A percentile compares a stretch with the other conserved stretches of the same genome.
Conservation (phyloP, 176 grass and related monocot genomes). For the Aegilops bicornis region DNA sequence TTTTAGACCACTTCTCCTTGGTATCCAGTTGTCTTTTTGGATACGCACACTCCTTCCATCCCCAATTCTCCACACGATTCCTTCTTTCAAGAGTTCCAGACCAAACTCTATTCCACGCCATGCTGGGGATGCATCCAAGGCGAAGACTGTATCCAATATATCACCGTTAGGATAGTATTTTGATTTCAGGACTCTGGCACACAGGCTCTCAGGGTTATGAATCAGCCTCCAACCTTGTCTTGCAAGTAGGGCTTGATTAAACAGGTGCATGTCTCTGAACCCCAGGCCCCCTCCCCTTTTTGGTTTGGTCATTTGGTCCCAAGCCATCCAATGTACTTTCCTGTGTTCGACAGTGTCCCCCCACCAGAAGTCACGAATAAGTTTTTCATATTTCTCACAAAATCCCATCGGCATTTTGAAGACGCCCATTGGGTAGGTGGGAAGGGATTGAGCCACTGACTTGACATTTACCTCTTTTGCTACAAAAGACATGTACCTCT, state of each 20-base stretch:
- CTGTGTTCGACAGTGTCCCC: not conserved
- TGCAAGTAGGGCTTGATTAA: too few species aligned
- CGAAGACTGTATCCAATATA: too few species aligned
- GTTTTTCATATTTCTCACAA: not conserved
- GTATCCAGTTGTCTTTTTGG: too few species aligned
- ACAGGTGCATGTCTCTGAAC: not conserved
- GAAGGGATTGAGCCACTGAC: not conserved
- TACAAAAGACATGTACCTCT: not conserved
- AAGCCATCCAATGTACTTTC: not conserved
- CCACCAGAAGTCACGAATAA: not conserved
- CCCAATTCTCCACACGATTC: too few species aligned
- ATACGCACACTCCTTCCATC: too few species aligned
- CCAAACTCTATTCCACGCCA: not conserved
- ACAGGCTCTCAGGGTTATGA: too few species aligned
- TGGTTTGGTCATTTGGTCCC: not conserved
- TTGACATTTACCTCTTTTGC: not conserved
- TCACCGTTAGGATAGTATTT: too few species aligned
- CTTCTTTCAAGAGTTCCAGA: too few species aligned
- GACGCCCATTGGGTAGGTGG: not conserved
- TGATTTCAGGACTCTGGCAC: too few species aligned
- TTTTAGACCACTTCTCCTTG: too few species aligned
- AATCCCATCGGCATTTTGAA: not conserved
- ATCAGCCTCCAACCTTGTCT: too few species aligned
- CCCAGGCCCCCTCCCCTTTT: not conserved
- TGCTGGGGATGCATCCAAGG: too few species aligned